Conservation (phyloP, 768 basidiomycete genomes). For the Termitomyces eurrhizus region DNA sequence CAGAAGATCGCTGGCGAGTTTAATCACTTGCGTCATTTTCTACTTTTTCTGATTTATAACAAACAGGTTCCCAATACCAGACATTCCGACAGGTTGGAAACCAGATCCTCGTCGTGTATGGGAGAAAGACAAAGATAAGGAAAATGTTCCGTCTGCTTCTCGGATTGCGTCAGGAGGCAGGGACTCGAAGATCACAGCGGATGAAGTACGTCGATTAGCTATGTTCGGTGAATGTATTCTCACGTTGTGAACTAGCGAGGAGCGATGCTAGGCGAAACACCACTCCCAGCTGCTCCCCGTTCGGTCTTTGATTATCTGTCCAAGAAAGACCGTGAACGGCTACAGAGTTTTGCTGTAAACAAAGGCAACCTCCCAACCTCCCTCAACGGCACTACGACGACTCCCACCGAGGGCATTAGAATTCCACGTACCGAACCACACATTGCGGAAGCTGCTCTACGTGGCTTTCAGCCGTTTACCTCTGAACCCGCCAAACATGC, state of each 20-base stretch:
- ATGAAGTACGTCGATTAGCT: constrained; percentile 51
- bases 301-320: constrained; percentile 96
- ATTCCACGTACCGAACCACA: constrained; percentile 66
- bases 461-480: constrained; percentile 88
- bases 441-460: constrained; percentile 80
- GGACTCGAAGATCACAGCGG: constrained; percentile 60
- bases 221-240: constrained; percentile 1
- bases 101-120: constrained; percentile 83
- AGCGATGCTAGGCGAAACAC: constrained; percentile 75
- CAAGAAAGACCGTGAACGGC: constrained; percentile 83
- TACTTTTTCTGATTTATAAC: constrained; percentile 3
- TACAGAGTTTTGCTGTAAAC: constrained; percentile 53
- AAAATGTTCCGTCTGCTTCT: constrained; percentile 31
- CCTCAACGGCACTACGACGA: constrained; percentile 20
- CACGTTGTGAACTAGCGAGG: constrained; percentile 61
- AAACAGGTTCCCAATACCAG: constrained; percentile 82
- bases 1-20: constrained; percentile 66
- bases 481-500: constrained; percentile 74
- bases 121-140: constrained; percentile 44
- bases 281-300: constrained; percentile 60
- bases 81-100: constrained; percentile 80
- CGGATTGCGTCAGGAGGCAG: constrained; percentile 29
- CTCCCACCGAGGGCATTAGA: constrained; percentile 25
- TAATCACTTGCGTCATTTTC: neutral
- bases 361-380: constrained; percentile 15